A percentile compares a stretch with the other conserved stretches of the same genome.
These are phyloP conservation scores for Malassezia caprae DNA, from an alignment of 1,284 basidiomycete genomes.

Conservation along the genomic window DNA sequence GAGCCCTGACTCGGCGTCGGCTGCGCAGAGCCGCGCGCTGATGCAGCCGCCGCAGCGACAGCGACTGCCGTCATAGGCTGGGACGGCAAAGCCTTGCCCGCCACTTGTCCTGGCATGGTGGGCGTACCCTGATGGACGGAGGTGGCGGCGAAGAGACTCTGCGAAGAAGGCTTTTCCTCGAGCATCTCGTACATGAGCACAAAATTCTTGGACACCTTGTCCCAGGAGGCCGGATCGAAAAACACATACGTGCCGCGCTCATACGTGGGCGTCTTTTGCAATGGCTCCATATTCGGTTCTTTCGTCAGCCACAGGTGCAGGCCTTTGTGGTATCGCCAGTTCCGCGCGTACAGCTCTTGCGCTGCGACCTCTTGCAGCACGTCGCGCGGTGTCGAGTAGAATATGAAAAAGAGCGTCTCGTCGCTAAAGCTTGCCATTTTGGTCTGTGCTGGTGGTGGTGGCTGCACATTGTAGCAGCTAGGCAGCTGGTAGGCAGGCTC, in stretches of 20 bases:
- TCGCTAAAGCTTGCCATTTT: conserved; percentile 86
- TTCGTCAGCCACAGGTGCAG: conserved; percentile 90
- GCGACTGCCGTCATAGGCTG: background rate
- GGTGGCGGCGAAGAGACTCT: conserved; percentile 10
- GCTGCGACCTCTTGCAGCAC: conserved; percentile 88
- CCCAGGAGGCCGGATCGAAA: conserved; percentile 83
- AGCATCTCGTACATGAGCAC: conserved; percentile 72
- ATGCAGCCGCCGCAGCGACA: background rate
- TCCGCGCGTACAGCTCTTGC: conserved; percentile 89
- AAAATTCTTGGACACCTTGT: conserved; percentile 63
- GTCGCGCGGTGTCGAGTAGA: conserved; percentile 88
- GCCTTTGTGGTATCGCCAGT: conserved; percentile 97
- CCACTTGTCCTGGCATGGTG: conserved; percentile 1
- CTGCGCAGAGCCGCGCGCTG: background rate
- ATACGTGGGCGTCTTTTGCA: conserved; percentile 76
- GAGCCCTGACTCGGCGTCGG: conserved; percentile 1
- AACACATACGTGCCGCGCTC: conserved; percentile 82
- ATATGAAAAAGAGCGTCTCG: conserved; percentile 97
- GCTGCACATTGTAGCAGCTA: conserved; percentile 83
- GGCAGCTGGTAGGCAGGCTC: conserved; percentile 74
- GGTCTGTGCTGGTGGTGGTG: conserved; percentile 72
- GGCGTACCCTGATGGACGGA: background rate
- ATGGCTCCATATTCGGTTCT: conserved; percentile 69
- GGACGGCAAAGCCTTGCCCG: background rate
- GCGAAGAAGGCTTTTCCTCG: conserved; percentile 61